These are phyloP conservation scores for Penicillium sp. DNA, from an alignment of 2,329 filamentous ascomycete genomes.

Conservation along the genomic window DNA sequence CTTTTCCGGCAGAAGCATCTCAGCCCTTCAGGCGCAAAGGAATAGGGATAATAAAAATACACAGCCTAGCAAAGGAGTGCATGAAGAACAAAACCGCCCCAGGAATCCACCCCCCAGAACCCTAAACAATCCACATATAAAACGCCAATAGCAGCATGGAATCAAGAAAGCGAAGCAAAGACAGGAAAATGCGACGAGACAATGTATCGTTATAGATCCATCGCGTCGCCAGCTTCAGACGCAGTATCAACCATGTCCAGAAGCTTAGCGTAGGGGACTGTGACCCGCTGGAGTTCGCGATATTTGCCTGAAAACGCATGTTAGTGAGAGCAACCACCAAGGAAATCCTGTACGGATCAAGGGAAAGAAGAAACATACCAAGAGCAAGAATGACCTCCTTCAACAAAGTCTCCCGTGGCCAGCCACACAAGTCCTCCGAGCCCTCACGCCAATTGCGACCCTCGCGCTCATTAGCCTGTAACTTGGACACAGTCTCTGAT, in stretches of 20 bases:
- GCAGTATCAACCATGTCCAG: conserved; percentile 61
- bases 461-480: conserved; percentile 46
- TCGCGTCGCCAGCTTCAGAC: conserved; percentile 40
- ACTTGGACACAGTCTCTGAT: conserved; percentile 38
- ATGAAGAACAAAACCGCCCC: conserved; percentile 19
- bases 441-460: conserved; percentile 53
- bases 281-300: conserved; percentile 88
- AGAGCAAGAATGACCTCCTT: conserved; percentile 92
- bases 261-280: conserved; percentile 91
- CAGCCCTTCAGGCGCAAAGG: not conserved
- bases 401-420: conserved; percentile 84
- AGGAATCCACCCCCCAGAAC: conserved; percentile 1
- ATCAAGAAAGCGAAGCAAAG: conserved; percentile 1
- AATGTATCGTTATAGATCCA: conserved; percentile 40
- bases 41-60: conserved; percentile 6
- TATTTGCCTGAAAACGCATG: conserved; percentile 74
- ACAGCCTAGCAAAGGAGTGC: not conserved
- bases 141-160: conserved; percentile 28
- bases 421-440: conserved; percentile 81
- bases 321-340: conserved; percentile 8
- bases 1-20: not conserved
- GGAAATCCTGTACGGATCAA: not conserved
- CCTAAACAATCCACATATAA: conserved; percentile 20
- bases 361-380: conserved; percentile 63
- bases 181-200: conserved; percentile 1